phyloP scores from a whole-genome alignment of 225 moss, liverwort and hornwort genomes.

The Pleurozium schreberi region DNA sequence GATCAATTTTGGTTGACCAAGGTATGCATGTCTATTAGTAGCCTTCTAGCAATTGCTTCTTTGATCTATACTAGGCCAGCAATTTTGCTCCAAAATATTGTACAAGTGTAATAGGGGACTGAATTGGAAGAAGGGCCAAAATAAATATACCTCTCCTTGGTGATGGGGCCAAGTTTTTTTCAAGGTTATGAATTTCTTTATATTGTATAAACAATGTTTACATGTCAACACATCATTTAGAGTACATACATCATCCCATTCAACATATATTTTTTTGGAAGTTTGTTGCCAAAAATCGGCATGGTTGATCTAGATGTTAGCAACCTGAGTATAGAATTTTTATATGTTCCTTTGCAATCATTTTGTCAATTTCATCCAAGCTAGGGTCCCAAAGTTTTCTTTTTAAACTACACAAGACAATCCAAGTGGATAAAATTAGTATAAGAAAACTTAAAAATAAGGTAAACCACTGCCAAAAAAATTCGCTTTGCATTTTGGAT shows the following conservation, averaged over 20 bases:
- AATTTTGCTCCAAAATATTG: neutral
- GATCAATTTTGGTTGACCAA: neutral
- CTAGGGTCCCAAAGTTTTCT: rapidly evolving
- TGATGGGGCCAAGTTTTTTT: no score
- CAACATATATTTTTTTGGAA: rapidly evolving
- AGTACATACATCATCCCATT: neutral
- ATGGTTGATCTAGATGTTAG: neutral
- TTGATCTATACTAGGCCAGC: neutral
- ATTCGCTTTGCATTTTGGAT: neutral
- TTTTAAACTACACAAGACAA: rapidly evolving
- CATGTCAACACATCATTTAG: neutral
- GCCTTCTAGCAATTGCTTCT: neutral
- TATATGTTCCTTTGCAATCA: neutral
- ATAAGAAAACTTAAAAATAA: neutral
- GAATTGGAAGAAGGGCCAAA: neutral
- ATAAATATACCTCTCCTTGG: neutral
- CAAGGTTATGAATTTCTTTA: neutral
- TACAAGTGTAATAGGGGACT: rapidly evolving
- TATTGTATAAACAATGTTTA: neutral
- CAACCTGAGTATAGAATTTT: rapidly evolving
- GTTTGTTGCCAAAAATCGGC: neutral
- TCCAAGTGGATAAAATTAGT: neutral
- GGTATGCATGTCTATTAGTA: neutral
- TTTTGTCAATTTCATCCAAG: neutral
- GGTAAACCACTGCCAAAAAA: neutral